Percentiles rank a stretch among this genome's conserved stretches.
These are phyloP conservation scores for Penicillium tannophilum DNA, from an alignment of 495 filamentous ascomycete genomes.

Conservation along the genomic window DNA sequence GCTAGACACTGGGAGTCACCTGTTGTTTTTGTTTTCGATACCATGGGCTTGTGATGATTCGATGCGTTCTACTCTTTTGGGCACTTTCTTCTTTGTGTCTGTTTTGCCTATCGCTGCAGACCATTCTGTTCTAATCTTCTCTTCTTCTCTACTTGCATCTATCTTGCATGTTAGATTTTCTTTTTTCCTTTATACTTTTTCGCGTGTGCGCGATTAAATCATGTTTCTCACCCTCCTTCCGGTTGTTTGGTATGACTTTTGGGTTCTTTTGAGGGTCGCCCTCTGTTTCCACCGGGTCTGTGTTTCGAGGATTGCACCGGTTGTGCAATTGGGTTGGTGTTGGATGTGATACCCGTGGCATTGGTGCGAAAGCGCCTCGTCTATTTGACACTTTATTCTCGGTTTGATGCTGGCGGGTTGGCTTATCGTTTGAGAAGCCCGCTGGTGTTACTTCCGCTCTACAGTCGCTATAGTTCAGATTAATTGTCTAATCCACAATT, in stretches of 20 bases:
- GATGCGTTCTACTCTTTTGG: conserved; percentile 22
- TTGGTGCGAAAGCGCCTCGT: conserved; percentile 22
- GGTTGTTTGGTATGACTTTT: conserved; percentile 3
- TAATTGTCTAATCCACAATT: conserved; percentile 28
- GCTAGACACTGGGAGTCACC: conserved; percentile 43
- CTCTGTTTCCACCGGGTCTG: conserved; percentile 21
- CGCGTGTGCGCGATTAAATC: conserved; percentile 1
- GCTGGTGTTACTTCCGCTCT: conserved; percentile 12
- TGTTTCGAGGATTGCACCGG: conserved; percentile 15
- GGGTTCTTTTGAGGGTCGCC: conserved; percentile 9
- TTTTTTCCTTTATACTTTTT: conserved; percentile 13
- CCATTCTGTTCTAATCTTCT: conserved; percentile 9
- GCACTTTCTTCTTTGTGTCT: conserved; percentile 15
- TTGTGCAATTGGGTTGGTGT: conserved; percentile 27
- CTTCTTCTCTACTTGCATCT: conserved; percentile 9
- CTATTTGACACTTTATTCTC: conserved; percentile 10
- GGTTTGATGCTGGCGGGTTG: conserved; percentile 9
- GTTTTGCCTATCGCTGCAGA: conserved; percentile 12
- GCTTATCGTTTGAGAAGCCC: conserved; percentile 2
- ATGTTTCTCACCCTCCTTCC: conserved; percentile 6
- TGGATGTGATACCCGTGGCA: conserved; percentile 32
- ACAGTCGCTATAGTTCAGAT: conserved; percentile 30
- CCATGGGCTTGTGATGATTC: conserved; percentile 38
- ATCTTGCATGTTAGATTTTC: conserved; percentile 15
- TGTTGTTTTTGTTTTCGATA: conserved; percentile 33